Conservation (phyloP, 2,329 filamentous ascomycete genomes). For the Geosmithia flava region DNA sequence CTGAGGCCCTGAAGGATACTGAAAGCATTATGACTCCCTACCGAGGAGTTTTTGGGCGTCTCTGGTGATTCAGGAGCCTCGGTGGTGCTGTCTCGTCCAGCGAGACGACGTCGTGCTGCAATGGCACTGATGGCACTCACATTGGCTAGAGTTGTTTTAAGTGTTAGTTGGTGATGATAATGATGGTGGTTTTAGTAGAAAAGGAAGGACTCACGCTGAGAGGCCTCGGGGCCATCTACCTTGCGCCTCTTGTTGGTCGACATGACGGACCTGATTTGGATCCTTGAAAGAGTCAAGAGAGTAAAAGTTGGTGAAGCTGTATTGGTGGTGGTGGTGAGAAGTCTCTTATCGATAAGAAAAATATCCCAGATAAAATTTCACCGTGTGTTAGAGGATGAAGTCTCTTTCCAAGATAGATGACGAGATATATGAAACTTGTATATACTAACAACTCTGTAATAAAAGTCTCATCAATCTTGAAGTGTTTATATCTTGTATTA, state of each 20-base stretch:
- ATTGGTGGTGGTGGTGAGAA: background rate
- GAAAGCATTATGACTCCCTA: slow-evolving; percentile 5
- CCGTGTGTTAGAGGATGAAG: too few relatives aligned
- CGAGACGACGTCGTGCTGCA: slow-evolving; percentile 18
- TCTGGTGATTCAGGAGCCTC: background rate
- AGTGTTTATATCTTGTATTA: too few relatives aligned
- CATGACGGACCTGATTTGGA: slow-evolving; percentile 1
- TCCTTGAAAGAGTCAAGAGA: background rate
- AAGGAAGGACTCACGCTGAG: slow-evolving; percentile 13
- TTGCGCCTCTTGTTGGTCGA: slow-evolving; percentile 12
- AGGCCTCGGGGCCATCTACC: slow-evolving; percentile 14
- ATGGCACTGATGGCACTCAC: slow-evolving; percentile 24
- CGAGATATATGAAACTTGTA: too few relatives aligned
- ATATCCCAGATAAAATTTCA: too few relatives aligned
- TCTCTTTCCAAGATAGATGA: too few relatives aligned
- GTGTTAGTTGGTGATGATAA: background rate
- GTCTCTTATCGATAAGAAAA: too few relatives aligned
- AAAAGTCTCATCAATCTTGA: too few relatives aligned
- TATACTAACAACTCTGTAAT: too few relatives aligned
- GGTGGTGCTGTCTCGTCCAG: slow-evolving; percentile 2
- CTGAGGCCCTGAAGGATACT: slow-evolving; percentile 4
- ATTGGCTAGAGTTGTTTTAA: slow-evolving; percentile 4
- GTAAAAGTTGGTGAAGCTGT: background rate
- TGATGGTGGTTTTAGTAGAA: background rate
- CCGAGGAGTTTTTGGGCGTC: background rate